Conservation (phyloP, 2,329 filamentous ascomycete genomes). For the Pestalotiopsis sp. region DNA sequence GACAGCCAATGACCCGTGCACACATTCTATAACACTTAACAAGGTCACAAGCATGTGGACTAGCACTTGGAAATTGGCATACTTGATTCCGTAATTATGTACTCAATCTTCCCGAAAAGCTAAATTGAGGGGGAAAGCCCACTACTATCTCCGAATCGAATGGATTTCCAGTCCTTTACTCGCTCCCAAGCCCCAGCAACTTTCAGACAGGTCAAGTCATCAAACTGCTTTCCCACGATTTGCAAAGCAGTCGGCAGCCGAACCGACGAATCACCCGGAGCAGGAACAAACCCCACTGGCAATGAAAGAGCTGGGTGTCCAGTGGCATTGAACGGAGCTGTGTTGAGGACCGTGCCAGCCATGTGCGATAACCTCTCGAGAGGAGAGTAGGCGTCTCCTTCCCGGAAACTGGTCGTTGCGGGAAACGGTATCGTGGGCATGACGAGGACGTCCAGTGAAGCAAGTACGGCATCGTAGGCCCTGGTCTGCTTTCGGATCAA, state of each 20-base stretch:
- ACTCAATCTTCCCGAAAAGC: no score
- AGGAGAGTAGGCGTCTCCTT: background rate
- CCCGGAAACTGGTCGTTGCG: conserved; percentile 21
- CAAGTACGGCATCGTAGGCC: conserved; percentile 27
- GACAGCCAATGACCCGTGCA: no score
- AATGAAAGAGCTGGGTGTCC: conserved; percentile 32
- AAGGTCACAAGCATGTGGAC: no score
- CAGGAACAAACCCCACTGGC: conserved; percentile 30
- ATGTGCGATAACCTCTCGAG: background rate
- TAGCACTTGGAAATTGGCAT: no score
- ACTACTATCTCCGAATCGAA: background rate
- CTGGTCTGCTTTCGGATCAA: conserved; percentile 23
- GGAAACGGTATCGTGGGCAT: conserved; percentile 29
- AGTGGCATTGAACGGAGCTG: background rate
- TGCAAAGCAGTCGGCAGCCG: conserved; percentile 30
- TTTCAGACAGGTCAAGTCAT: conserved; percentile 27
- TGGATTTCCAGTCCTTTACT: conserved; percentile 24
- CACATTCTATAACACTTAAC: no score
- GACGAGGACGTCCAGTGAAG: conserved; percentile 28
- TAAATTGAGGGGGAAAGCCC: no score
- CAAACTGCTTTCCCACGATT: conserved; percentile 30
- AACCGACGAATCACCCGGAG: conserved; percentile 26
- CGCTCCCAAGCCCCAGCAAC: conserved; percentile 32
- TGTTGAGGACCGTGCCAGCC: background rate
- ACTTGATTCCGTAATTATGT: no score